Percentiles rank a stretch among this genome's conserved stretches.
Conservation (phyloP, 192 early-diverging fungal species). For the Rhizoclosmatium globosum region DNA sequence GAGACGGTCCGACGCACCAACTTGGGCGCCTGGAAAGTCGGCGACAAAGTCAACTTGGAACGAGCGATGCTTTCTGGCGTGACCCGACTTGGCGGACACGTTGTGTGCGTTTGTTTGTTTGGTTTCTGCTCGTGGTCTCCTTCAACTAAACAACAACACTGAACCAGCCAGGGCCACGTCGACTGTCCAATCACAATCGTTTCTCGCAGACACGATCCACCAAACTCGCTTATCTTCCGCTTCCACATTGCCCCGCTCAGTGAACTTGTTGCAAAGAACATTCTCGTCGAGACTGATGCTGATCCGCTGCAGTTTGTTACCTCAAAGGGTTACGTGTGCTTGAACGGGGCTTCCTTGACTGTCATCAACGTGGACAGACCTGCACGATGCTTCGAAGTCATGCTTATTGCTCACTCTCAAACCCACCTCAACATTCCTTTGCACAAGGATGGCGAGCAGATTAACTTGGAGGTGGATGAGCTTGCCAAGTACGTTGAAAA, state of each 20-base stretch:
- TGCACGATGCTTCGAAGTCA: constrained; percentile 83
- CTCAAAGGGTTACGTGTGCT: constrained; percentile 92
- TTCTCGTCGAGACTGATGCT: constrained; percentile 13
- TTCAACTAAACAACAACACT: background rate
- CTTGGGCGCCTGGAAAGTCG: constrained; percentile 82
- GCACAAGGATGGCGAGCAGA: constrained; percentile 73
- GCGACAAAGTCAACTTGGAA: constrained; percentile 90
- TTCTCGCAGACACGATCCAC: constrained; percentile 80
- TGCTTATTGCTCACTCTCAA: constrained; percentile 97
- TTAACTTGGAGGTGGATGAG: constrained; percentile 98
- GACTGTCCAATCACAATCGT: constrained; percentile 84
- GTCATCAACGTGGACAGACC: constrained; percentile 86
- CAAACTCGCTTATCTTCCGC: constrained; percentile 82
- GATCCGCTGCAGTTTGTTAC: constrained; percentile 85
- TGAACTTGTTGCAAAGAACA: background rate
- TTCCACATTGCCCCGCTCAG: constrained; percentile 62
- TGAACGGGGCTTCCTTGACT: constrained; percentile 96
- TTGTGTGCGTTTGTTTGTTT: constrained; percentile 76
- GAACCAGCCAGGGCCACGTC: constrained; percentile 69
- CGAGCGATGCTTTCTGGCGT: constrained; percentile 82
- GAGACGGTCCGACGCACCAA: constrained; percentile 95
- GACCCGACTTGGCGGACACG: constrained; percentile 95
- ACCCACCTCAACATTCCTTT: constrained; percentile 79
- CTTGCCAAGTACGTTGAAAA: constrained; percentile 95
- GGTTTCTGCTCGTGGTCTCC: background rate